Conservation (phyloP, 306 rosid species). For the Quercus mongolica region DNA sequence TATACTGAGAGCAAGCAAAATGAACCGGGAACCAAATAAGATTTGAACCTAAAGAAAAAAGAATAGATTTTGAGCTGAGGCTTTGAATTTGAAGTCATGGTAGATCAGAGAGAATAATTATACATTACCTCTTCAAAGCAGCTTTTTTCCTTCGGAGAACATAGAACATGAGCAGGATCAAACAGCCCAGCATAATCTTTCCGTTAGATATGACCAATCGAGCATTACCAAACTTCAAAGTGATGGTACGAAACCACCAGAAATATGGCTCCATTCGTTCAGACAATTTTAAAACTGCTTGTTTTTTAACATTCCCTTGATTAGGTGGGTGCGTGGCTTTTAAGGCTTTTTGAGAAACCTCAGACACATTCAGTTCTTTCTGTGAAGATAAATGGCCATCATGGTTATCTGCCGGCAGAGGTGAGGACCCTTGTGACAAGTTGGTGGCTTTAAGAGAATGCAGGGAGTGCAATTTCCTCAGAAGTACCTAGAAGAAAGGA, state of each 20-base stretch:
- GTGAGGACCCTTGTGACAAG: slow-evolving; percentile 35
- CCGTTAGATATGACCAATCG: slow-evolving; percentile 54
- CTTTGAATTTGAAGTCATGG: neutral
- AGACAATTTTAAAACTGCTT: slow-evolving; percentile 40
- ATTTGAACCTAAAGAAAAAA: neutral
- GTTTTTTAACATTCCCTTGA: slow-evolving; percentile 26
- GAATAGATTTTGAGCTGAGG: too few relatives aligned
- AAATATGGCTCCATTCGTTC: slow-evolving; percentile 52
- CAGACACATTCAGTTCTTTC: slow-evolving; percentile 22
- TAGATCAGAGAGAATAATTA: neutral
- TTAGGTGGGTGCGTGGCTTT: slow-evolving; percentile 24
- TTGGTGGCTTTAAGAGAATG: slow-evolving; percentile 47
- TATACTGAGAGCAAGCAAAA: neutral
- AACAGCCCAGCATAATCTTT: slow-evolving; percentile 55
- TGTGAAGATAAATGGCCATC: slow-evolving; percentile 25
- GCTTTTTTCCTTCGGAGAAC: slow-evolving; percentile 54
- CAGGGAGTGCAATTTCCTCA: slow-evolving; percentile 60
- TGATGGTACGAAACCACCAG: slow-evolving; percentile 65
- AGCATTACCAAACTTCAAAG: slow-evolving; percentile 59
- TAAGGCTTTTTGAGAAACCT: slow-evolving; percentile 25
- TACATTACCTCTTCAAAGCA: slow-evolving; percentile 51
- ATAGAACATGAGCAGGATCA: slow-evolving; percentile 51
- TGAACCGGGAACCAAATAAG: neutral
- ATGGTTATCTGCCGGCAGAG: slow-evolving; percentile 21
- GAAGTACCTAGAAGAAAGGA: slow-evolving; percentile 42